These are phyloP conservation scores for Teunomyces lycoperdinae DNA, from an alignment of 805 yeast genomes.

Conservation along the genomic window DNA sequence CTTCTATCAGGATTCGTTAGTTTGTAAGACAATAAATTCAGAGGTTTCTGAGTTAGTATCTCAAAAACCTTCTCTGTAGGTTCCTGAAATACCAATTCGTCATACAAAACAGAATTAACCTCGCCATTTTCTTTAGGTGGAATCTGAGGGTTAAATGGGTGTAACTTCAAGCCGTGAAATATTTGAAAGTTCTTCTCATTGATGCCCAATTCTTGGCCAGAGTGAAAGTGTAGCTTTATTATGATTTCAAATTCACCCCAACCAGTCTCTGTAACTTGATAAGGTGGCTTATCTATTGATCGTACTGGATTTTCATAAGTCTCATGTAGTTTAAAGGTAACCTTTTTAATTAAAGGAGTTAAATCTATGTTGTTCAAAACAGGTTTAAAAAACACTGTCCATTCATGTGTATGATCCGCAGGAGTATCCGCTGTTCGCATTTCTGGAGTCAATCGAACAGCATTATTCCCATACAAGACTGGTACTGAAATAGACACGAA, in stretches of 20 bases:
- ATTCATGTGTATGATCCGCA: constrained; percentile 86
- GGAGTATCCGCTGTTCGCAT: constrained; percentile 59
- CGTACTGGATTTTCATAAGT: constrained; percentile 88
- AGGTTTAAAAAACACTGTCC: constrained; percentile 94
- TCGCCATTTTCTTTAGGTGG: constrained; percentile 42
- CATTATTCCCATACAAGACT: constrained; percentile 76
- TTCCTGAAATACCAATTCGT: constrained; percentile 91
- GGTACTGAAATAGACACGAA: constrained; percentile 67
- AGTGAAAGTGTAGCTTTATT: constrained; percentile 78
- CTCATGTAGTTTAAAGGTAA: constrained; percentile 92
- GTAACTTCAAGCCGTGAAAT: constrained; percentile 87
- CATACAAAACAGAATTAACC: constrained; percentile 56
- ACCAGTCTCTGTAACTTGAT: constrained; percentile 93
- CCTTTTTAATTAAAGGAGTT: constrained; percentile 79
- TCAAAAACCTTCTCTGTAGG: constrained; percentile 91
- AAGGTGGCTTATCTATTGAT: constrained; percentile 85
- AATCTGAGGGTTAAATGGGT: constrained; percentile 65
- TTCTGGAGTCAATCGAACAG: constrained; percentile 56
- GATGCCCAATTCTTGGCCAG: constrained; percentile 60
- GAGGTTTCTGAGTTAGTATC: constrained; percentile 68
- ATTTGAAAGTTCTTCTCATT: constrained; percentile 83
- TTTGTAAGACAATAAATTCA: constrained; percentile 45
- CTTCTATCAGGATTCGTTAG: constrained; percentile 31
- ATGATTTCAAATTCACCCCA: constrained; percentile 99
- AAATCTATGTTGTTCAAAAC: constrained; percentile 65